Evolutionary conservation across 164 flowering plant species (phyloP), one percentile per base, ranked within the genome.

Genomic region (Nymphaea colorata): DNA sequence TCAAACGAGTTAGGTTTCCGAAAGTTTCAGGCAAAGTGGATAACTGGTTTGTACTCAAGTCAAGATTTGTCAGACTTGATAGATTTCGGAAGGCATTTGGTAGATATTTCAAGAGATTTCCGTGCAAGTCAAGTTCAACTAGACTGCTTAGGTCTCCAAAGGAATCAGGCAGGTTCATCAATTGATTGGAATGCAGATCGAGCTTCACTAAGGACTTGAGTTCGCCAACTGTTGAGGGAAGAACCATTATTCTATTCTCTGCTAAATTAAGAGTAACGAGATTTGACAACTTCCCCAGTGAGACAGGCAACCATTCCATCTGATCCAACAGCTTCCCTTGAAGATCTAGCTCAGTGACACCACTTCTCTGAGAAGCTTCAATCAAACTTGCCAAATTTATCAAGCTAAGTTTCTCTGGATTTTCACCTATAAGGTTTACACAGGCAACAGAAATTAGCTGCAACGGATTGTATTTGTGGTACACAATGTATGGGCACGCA

Each of bases 241-340:
- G 86, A 61, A 83, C 84, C 86, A 78, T 82, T 61, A 89, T 71
- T 51, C 77, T 76, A 59, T 89, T 89, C 53, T 87, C 86, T 2
- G 90, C 82, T 59, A 87, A 61, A 75, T 86, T 79, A 45, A 89
- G 62, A 65, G 79, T 83, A 61, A 74, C 75, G 41, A 87, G 59
- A 59, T 76, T 68, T 2, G 80, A 73, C 67, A 89, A 75, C 69
- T 89, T 87, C 55, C 90, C 90, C 41, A 89, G 65, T 17, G 96
- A 84, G 4, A 72, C 45, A 3, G 96, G 96, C 43, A 87, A 85
- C 89, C 87, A 84, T 74, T 89, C 96, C 66, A 87, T 72, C 70
- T 84, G 75, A 67, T 87, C 89, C 85, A 79, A 76, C 72, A 89
- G 77, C 72, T 81, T 87, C 67, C 87, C 87, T 75, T 75, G 79